Percentiles rank a stretch among this genome's conserved stretches.
phyloP scores from a whole-genome alignment of 352 stramenopile genomes.

The Blastocystis sp. region DNA sequence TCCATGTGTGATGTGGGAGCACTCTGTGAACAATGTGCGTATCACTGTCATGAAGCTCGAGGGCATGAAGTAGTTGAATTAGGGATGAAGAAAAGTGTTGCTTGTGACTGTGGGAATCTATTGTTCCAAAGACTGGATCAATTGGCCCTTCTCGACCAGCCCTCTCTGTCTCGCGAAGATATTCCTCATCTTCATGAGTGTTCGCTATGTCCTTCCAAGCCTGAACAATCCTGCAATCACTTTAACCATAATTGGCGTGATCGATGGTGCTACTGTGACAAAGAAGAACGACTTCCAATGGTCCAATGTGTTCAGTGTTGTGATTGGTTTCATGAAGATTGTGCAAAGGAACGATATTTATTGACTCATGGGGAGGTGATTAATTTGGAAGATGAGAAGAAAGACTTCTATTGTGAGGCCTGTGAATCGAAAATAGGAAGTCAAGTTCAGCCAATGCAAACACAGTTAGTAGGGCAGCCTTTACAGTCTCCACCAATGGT shows the following conservation, averaged over 20 bases:
- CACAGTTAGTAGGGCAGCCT: background rate
- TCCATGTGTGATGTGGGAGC: slow-evolving; percentile 7
- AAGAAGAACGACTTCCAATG: slow-evolving; percentile 54
- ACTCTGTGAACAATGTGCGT: slow-evolving; percentile 59
- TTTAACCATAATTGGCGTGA: slow-evolving; percentile 63
- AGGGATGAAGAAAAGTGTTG: slow-evolving; percentile 55
- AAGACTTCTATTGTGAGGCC: slow-evolving; percentile 1
- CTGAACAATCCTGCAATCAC: background rate
- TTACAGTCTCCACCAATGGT: background rate
- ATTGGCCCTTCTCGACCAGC: background rate
- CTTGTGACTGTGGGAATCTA: slow-evolving; percentile 62
- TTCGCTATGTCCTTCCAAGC: slow-evolving; percentile 25
- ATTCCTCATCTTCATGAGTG: background rate
- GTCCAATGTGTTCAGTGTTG: slow-evolving; percentile 60
- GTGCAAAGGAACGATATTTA: background rate
- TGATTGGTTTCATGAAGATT: slow-evolving; percentile 62
- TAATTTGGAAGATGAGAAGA: slow-evolving; percentile 25
- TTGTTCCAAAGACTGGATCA: slow-evolving; percentile 43
- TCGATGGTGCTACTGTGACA: slow-evolving; percentile 63
- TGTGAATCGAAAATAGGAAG: background rate
- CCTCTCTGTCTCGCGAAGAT: background rate
- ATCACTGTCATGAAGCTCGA: slow-evolving; percentile 57
- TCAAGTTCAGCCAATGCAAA: background rate
- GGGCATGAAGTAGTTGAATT: slow-evolving; percentile 59
- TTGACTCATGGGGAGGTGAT: background rate